These are phyloP conservation scores for Salix caprea DNA, from an alignment of 345 rosid species.

Conservation along the genomic window DNA sequence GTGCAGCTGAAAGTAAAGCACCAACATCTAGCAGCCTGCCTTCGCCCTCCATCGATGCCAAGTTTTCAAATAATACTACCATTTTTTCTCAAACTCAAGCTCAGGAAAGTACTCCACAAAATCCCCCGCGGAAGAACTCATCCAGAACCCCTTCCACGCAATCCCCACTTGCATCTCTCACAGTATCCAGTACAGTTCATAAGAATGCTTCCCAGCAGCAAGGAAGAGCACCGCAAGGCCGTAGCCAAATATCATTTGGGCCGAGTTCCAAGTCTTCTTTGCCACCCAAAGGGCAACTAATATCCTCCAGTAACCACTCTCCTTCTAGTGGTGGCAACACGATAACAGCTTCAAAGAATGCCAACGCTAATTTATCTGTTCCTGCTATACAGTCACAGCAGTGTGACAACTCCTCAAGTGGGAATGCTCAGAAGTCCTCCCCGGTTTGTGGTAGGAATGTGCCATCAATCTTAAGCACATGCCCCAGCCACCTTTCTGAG, in stretches of 20 bases:
- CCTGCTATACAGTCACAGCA: constrained; percentile 29
- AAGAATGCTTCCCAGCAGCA: constrained; percentile 42
- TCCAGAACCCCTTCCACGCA: constrained; percentile 6
- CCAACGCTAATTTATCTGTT: constrained; percentile 28
- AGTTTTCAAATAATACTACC: constrained; percentile 16
- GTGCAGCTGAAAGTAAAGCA: constrained; percentile 28
- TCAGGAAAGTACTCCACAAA: constrained; percentile 22
- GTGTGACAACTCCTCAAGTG: constrained; percentile 27
- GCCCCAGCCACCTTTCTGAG: constrained; percentile 47
- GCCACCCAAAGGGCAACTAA: constrained; percentile 31
- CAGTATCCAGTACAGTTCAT: constrained; percentile 20
- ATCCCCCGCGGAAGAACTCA: constrained; percentile 41
- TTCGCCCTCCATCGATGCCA: constrained; percentile 19
- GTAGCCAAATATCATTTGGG: constrained; percentile 50
- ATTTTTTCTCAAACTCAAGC: constrained; percentile 20
- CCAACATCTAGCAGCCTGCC: constrained; percentile 15
- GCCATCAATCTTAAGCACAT: constrained; percentile 42
- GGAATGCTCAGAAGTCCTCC: constrained; percentile 40
- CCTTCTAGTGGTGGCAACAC: constrained; percentile 27
- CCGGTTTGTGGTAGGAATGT: constrained; percentile 61
- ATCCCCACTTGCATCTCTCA: background rate
- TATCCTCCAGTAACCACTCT: constrained; percentile 25
- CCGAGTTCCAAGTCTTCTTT: constrained; percentile 24
- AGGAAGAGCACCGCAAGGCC: constrained; percentile 36
- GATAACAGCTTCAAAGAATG: constrained; percentile 24